These are phyloP conservation scores for Telopea speciosissima DNA, from an alignment of 177 flowering plant species.

Conservation along the genomic window DNA sequence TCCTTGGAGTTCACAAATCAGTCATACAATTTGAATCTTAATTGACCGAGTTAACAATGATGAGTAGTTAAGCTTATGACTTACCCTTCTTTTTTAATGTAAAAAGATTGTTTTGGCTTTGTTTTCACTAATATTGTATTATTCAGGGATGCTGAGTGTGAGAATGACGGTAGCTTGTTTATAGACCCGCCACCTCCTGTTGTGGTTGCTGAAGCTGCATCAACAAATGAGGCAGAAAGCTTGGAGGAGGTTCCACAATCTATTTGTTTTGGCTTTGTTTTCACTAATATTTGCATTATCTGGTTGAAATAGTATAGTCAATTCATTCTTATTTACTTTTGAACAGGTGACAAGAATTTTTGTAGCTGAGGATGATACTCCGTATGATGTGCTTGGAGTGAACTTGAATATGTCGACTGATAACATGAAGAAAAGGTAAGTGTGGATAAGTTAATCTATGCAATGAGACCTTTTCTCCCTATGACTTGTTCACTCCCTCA, in stretches of 20 bases:
- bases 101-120: too few species aligned
- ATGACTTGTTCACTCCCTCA: too few species aligned
- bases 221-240: constrained; percentile 95
- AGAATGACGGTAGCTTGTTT: constrained; percentile 57
- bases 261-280: too few species aligned
- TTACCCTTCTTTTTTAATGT: too few species aligned
- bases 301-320: too few species aligned
- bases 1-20: too few species aligned
- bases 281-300: too few species aligned
- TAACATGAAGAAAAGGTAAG: constrained; percentile 74
- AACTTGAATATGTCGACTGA: constrained; percentile 60
- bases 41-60: neutral
- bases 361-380: constrained; percentile 53
- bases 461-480: too few species aligned
- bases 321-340: constrained; percentile 4
- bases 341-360: constrained; percentile 78
- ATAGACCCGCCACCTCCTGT: constrained; percentile 97
- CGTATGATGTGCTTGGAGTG: constrained; percentile 82
- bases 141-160: constrained; percentile 72
- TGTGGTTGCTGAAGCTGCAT: constrained; percentile 81
- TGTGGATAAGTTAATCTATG: neutral
- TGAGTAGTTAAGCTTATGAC: too few species aligned
- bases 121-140: neutral
- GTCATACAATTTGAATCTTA: neutral
- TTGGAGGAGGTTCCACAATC: constrained; percentile 79